Evolutionary conservation across 1,139 yeast genomes (phyloP).

Genomic region (Nakaseomyces uthaithaninus): DNA sequence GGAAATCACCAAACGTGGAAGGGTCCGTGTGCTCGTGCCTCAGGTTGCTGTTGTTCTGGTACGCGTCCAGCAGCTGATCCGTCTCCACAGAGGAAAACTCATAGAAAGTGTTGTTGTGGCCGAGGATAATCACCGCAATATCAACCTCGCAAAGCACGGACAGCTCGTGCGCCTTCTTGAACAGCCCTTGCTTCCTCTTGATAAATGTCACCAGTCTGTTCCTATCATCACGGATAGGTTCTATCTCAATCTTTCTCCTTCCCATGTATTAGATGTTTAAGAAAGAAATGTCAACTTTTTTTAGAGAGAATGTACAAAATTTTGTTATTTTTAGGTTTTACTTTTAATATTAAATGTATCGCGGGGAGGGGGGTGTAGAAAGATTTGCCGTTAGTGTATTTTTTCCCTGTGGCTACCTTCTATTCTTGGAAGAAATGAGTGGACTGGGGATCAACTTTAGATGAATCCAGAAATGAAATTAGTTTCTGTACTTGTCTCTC

Average conservation of each 20-base stretch:
- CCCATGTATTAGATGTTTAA: slow-evolving; percentile 50
- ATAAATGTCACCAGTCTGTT: slow-evolving; percentile 85
- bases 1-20: slow-evolving; percentile 42
- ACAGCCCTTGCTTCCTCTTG: slow-evolving; percentile 88
- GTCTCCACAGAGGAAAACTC: slow-evolving; percentile 75
- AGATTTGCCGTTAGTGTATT: too few species aligned
- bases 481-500: too few species aligned
- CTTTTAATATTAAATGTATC: too few species aligned
- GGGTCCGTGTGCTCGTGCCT: slow-evolving; percentile 57
- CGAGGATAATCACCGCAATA: slow-evolving; percentile 80
- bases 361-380: too few species aligned
- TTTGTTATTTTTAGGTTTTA: neutral
- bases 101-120: slow-evolving; percentile 67
- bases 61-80: slow-evolving; percentile 50
- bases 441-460: too few species aligned
- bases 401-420: too few species aligned
- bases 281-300: too few species aligned
- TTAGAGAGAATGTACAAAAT: too few species aligned
- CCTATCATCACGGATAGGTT: slow-evolving; percentile 84
- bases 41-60: slow-evolving; percentile 33
- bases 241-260: slow-evolving; percentile 89
- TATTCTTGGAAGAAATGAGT: too few species aligned
- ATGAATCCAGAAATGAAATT: too few species aligned
- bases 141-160: slow-evolving; percentile 91
- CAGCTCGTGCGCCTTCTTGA: slow-evolving; percentile 92